Conservation (phyloP, 306 rosid genomes). For the Fagus crenata region DNA sequence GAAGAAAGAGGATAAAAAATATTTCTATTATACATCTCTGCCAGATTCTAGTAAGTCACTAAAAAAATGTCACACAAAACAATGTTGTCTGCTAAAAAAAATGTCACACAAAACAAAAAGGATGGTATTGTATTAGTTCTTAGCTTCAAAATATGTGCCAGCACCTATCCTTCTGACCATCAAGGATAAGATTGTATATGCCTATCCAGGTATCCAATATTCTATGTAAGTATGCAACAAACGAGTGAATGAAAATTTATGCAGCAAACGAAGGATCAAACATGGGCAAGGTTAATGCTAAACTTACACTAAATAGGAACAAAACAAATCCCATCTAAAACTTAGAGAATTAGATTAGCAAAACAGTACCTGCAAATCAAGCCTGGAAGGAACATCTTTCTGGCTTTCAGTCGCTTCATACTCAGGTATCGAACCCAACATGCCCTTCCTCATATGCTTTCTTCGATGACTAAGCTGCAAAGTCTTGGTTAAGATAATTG, state of each 20-base stretch:
- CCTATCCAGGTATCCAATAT: too few relatives aligned
- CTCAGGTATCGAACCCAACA: conserved; percentile 70
- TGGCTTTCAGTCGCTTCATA: conserved; percentile 51
- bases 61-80: neutral
- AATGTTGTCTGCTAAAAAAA: too few relatives aligned
- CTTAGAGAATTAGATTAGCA: conserved; percentile 2
- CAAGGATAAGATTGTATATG: neutral
- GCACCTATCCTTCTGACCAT: neutral
- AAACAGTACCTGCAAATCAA: conserved; percentile 51
- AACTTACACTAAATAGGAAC: conserved; percentile 14
- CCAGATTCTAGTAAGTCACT: neutral
- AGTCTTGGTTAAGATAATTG: conserved; percentile 71
- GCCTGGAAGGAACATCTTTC: conserved; percentile 38
- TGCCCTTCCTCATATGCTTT: conserved; percentile 51
- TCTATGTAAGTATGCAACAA: conserved; percentile 13
- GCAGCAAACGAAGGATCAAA: neutral
- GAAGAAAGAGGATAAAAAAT: neutral
- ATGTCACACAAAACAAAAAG: neutral
- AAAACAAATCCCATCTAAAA: conserved; percentile 15
- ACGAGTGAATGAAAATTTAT: neutral
- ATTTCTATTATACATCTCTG: neutral
- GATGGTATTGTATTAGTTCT: neutral
- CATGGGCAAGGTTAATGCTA: conserved; percentile 13
- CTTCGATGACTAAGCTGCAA: conserved; percentile 49
- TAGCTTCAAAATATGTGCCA: neutral